Base-by-base conservation (phyloP, 2,329 filamentous ascomycete species). In the Trichoderma aggressivum region DNA sequence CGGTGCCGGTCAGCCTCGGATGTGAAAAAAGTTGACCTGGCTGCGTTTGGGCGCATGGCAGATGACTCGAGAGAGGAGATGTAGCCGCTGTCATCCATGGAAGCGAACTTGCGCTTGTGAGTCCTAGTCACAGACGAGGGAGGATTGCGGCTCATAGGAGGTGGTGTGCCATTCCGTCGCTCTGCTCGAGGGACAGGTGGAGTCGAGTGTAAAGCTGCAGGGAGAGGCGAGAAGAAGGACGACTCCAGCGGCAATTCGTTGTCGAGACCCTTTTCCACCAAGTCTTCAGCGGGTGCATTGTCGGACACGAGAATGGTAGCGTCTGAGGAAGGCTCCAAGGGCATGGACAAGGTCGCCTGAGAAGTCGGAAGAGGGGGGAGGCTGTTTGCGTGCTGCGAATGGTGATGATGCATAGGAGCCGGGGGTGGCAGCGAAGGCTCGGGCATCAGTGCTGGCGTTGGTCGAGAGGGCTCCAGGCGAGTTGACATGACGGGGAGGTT, bases 41-140 rank as follows among this genome's bases (percentile, higher is more conserved):
- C 87, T 74, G 89, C 87, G 74, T 90, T 89, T 61, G 92, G 90
- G 72, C 95, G 89, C 79, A 93, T 88, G 16, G 88, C 94, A 0
- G 96, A 98, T 3, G 96, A 98, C 76, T 98, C 94, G 21, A 98
- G 87, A 0, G 94, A 98, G 1, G 96, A 98, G 79, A 97, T 97
- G 81, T 98, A 99, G 53, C 96, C 96, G 79, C 95, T 98, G 81
- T 99, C 96, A 77, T 88, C 93, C 84, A 97, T 91, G 14, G 92
- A 91, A 34, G 88, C 88, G 76, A 92, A 89, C 80, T 94, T 95
- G 75, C 92, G 91, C 82, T 93, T 93, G 75, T 91, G 90, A 50
- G 90, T 88, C 65, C 89, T 89, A 64, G 85, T 83, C 56, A 86
- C 86, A n/a, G 92, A 92, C 24, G 90, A 90, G 50, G 86, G 83